Evolutionary conservation across 106 monocot genomes (phyloP), one percentile per base, ranked within the genome.

Genomic region (Triglochin maritima): DNA sequence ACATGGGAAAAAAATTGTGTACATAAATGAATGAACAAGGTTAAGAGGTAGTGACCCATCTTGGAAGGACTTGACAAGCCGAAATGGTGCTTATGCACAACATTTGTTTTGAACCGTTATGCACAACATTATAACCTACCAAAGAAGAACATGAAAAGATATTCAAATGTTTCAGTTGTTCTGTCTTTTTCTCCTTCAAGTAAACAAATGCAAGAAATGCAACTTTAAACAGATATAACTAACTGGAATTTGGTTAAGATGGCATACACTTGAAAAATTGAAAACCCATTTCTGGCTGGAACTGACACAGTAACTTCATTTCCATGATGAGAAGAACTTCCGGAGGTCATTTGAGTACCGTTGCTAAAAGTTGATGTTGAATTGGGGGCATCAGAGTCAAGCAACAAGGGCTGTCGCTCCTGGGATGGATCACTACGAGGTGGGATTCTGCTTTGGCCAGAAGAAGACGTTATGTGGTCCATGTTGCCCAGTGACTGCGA

Each of bases 191-290:
- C 55, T 12, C 11, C 6, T 10, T 8, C 13, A 55, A 55, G 55
- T 12, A 55, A 3, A 55, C 10, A 10, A 12, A 55, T 55, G 55
- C 10, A 55, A 55, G 11, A 9, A 55, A 55, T 3, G 14, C 10
- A n/a, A 12, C 10, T 3, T n/a, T 55, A 55, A 55, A 55, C 14
- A 9, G 55, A 55, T 55, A n/a, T 6, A n/a, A 12, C 14, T 5
- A n/a, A 11, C 46, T 62, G 55, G 3, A 62, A 11, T 62, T 46
- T 62, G 46, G 62, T 7, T 8, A 45, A 60, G 17, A 4, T 67
- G 59, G 44, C 74, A 59, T 75, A 92, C 92, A 76, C 73, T 81
- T 92, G 85, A 64, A 92, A 85, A 60, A 92, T 52, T 47, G 92
- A 92, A 75, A 88, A 44, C n/a, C 88, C 81, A 52, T 74, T 83